These are phyloP conservation scores for Bacterosira constricta DNA, from an alignment of 108 stramenopile genomes.

Conservation along the genomic window DNA sequence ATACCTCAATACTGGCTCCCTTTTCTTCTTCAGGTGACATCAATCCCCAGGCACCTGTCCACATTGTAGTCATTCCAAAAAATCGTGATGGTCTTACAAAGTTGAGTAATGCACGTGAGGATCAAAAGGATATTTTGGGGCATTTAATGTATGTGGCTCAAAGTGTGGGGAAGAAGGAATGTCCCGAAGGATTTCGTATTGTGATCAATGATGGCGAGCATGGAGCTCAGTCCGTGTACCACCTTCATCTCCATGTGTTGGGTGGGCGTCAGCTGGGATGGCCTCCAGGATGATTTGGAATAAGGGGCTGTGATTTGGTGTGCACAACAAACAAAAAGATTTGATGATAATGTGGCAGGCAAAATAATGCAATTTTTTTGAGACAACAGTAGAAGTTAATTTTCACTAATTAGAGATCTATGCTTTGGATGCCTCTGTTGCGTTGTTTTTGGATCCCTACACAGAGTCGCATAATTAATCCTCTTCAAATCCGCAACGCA, in stretches of 20 bases:
- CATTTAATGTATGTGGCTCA: constrained; percentile 94
- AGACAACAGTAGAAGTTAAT: no score
- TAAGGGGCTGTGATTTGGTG: no score
- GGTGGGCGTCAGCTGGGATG: constrained; percentile 92
- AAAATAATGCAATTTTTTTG: background rate
- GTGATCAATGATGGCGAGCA: constrained; percentile 94
- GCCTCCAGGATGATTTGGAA: constrained; percentile 83
- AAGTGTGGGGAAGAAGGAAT: constrained; percentile 82
- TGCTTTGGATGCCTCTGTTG: no score
- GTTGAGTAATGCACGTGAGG: constrained; percentile 87
- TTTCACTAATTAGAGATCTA: no score
- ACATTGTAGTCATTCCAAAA: constrained; percentile 98
- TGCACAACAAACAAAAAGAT: no score
- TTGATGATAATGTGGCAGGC: background rate
- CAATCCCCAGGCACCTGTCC: constrained; percentile 90
- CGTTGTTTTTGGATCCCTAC: no score
- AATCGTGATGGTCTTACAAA: constrained; percentile 90
- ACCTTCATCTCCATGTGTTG: constrained; percentile 91
- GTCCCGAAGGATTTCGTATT: constrained; percentile 90
- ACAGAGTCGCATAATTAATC: no score
- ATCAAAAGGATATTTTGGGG: constrained; percentile 93
- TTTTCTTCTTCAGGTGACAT: constrained; percentile 63
- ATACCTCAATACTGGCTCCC: no score
- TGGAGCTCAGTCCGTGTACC: constrained; percentile 94
- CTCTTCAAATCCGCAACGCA: no score